Evolutionary conservation across 2,329 filamentous ascomycete genomes (phyloP), one percentile per base, ranked within the genome.

Genomic region (Cercospora sojina): DNA sequence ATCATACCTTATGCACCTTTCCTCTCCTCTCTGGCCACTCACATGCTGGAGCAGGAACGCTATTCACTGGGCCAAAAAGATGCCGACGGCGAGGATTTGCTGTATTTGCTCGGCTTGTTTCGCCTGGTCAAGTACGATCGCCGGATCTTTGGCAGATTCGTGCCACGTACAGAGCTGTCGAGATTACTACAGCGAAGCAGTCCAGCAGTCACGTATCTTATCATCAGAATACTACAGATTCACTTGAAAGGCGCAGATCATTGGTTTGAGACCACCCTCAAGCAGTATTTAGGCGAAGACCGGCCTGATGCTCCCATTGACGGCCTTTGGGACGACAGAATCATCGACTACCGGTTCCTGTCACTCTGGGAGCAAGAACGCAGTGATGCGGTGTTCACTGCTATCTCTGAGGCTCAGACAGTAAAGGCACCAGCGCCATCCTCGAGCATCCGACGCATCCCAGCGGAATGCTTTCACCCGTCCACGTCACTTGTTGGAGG

Each of bases 1-100:
- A 85, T 97, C 69, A 78, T 97, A 73, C 91, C 92, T 18, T 89
- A 95, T 82, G 91, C 91, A 71, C 91, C 92, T 59, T 88, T 94
- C 76, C 83, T 98, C 51, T 88, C 89, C 31, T 67, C 73, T 10
- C 72, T 67, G 56, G 74, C 76, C 49, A 71, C 67, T 27, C 62
- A 66, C 16, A 29, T 73, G 5, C 64, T 77, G 27, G 64, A 65
- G 18, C 57, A 35, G 20, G 72, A 76, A 63, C 53, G 57, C 4
- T 69, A 71, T 56, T 18, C 25, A 8, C 65, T 72, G 16, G 60
- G 60, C 9, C 20, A 23, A 12, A 47, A 43, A 7, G 23, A 65
- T 25, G 64, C 66, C 23, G 65, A 70, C 31, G 65, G 71, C 16
- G 70, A 73, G 7, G 64, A 71, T 38, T 16, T 72, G 16, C 43